A percentile compares a stretch with the other conserved stretches of the same genome.
Conservation (phyloP, 2,329 filamentous ascomycete genomes). For the Eutypa lata region DNA sequence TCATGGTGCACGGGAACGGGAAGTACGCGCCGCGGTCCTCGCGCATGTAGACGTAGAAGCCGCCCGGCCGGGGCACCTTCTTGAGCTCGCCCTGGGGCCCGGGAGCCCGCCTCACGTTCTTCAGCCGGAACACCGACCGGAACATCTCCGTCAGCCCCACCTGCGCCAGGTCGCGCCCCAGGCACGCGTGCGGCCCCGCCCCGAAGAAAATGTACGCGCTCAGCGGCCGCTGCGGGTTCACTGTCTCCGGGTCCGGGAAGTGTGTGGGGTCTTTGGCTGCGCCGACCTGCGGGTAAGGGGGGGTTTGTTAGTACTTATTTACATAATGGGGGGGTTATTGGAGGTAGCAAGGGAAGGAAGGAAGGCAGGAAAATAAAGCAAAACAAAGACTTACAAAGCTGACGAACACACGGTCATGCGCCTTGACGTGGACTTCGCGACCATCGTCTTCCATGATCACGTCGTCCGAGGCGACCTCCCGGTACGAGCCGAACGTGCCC, state of each 20-base stretch:
- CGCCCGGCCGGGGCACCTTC: slow-evolving; percentile 55
- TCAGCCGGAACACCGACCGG: slow-evolving; percentile 59
- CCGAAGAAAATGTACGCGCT: slow-evolving; percentile 64
- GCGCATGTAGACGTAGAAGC: slow-evolving; percentile 59
- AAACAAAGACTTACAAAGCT: slow-evolving; percentile 47
- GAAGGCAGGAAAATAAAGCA: not conserved
- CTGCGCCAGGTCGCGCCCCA: slow-evolving; percentile 59
- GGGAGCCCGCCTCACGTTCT: slow-evolving; percentile 57
- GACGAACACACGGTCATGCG: slow-evolving; percentile 61
- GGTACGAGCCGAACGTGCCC: slow-evolving; percentile 59
- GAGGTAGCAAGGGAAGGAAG: not conserved
- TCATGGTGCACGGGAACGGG: slow-evolving; percentile 38
- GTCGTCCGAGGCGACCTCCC: slow-evolving; percentile 46
- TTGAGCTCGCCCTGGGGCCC: slow-evolving; percentile 67
- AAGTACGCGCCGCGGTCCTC: slow-evolving; percentile 61
- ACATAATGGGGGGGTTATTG: not conserved
- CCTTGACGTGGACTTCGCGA: slow-evolving; percentile 45
- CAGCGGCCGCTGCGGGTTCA: slow-evolving; percentile 62
- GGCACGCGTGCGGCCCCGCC: slow-evolving; percentile 58
- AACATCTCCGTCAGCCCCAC: slow-evolving; percentile 66
- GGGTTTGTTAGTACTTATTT: slow-evolving; percentile 1
- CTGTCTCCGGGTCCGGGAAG: slow-evolving; percentile 59
- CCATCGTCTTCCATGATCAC: slow-evolving; percentile 51
- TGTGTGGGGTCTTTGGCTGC: slow-evolving; percentile 53
- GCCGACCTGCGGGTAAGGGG: slow-evolving; percentile 28